Base-by-base conservation (phyloP, 1,139 yeast genomes). In the Pichia sp. region DNA sequence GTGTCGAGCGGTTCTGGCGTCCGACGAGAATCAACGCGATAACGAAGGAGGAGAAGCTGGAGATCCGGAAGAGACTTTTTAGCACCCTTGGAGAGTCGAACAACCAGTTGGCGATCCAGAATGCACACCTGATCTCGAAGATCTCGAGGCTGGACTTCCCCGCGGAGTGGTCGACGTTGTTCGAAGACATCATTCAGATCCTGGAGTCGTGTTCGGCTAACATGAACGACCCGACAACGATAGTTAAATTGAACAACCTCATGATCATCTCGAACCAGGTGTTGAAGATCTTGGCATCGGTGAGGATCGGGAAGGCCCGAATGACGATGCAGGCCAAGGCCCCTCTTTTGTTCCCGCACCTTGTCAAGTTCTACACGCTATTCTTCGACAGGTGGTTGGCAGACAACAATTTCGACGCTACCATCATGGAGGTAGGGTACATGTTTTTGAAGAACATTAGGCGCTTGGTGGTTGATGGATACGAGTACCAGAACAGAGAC, bases 81-180 rank as follows among this genome's bases (percentile, higher is more conserved):
- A 75, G 77, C 43, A 68, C 81, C 48, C 69, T 89, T 14, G 77
- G 76, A 58, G 97, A 89, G 66, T 81, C 85, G 54, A 87, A 88
- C 63, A 83, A 81, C 59, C 93, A 85, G 64, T 74, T 90, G 58
- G 74, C 85, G 46, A 77, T 87, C 33, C 98, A 93, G 71, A 87
- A 88, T 67, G 95, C 98, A 1, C 86, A 88, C 60, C 84, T 95
- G 0, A 75, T 87, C 5, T 85, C 96, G 1, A 76, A 84, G 58
- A 86, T 93, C 45, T 87, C 88, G 31, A 73, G 97, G 52, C 76
- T 84, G 54, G 99, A 93, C 64, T 93, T 87, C 67, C 98, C 98
- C 0, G 69, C 73, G 8, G 92, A 86, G 49, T 93, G 98, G 98
- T 91, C 95, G 0, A 71, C 77, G 1, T 68, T 91, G 33, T 86